phyloP scores from a whole-genome alignment of 306 rosid genomes.

The Sphenostylis stenocarpa region DNA sequence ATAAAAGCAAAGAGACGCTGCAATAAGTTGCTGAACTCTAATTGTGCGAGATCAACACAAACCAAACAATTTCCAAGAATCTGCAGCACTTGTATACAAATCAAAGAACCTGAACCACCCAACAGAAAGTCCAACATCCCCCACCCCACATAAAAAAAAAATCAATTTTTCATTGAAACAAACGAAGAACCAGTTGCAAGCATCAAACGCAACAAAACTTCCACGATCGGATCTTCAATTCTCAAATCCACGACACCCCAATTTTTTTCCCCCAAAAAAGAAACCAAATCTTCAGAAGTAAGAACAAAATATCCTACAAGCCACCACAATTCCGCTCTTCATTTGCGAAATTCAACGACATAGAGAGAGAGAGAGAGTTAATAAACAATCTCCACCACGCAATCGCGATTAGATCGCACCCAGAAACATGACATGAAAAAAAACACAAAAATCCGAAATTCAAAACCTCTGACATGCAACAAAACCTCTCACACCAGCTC shows the following conservation, averaged over 20 bases:
- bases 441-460: slow-evolving; percentile 7
- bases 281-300: slow-evolving; percentile 13
- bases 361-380: slow-evolving; percentile 14
- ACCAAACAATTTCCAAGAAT: slow-evolving; percentile 15
- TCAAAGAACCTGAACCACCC: not conserved
- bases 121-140: slow-evolving; percentile 17
- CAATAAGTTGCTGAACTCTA: not conserved
- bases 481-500: slow-evolving; percentile 35
- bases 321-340: slow-evolving; percentile 4
- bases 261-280: not conserved
- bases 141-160: not conserved
- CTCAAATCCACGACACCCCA: slow-evolving; percentile 30
- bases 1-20: not conserved
- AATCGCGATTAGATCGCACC: slow-evolving; percentile 34
- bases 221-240: slow-evolving; percentile 41
- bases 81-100: not conserved
- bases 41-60: slow-evolving; percentile 36
- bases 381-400: slow-evolving; percentile 16
- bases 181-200: not conserved
- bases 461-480: slow-evolving; percentile 32
- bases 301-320: slow-evolving; percentile 23
- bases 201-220: not conserved
- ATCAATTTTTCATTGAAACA: not conserved
- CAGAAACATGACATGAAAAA: not conserved
- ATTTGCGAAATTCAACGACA: slow-evolving; percentile 34